Percentiles rank a stretch among this genome's conserved stretches.
These are phyloP conservation scores for Jamesozyma lodderae DNA, from an alignment of 805 yeast species.

Conservation along the genomic window DNA sequence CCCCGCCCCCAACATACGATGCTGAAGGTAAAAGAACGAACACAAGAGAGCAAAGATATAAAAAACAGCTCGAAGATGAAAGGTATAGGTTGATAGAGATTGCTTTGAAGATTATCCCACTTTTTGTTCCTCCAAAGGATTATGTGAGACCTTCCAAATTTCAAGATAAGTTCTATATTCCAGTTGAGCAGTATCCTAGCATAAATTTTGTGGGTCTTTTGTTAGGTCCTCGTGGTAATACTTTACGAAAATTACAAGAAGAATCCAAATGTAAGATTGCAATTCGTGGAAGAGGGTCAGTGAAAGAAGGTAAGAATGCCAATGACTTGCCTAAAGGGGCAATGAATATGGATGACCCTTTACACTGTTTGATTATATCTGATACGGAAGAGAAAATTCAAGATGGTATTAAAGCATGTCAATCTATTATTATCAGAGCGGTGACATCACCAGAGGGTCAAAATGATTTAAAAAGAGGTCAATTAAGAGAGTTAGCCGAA, in stretches of 20 bases:
- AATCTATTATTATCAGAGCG: constrained; percentile 72
- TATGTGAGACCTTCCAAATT: constrained; percentile 65
- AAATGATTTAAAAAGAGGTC: constrained; percentile 84
- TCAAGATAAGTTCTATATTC: constrained; percentile 74
- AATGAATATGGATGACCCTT: constrained; percentile 62
- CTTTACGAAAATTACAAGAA: constrained; percentile 68
- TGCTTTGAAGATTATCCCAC: constrained; percentile 64
- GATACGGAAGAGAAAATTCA: constrained; percentile 71
- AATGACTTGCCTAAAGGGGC: constrained; percentile 39
- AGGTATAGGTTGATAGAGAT: constrained; percentile 68
- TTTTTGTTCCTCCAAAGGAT: constrained; percentile 70
- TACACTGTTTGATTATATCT: constrained; percentile 81
- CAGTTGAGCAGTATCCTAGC: constrained; percentile 79
- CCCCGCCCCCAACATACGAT: constrained; percentile 93
- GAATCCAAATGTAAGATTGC: constrained; percentile 85
- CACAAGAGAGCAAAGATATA: constrained; percentile 65
- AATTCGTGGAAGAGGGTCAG: constrained; percentile 92
- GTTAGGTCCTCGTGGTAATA: constrained; percentile 93
- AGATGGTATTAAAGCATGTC: constrained; percentile 64
- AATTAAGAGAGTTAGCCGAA: constrained; percentile 83
- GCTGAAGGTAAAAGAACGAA: constrained; percentile 72
- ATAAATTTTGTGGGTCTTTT: constrained; percentile 87
- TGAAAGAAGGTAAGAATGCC: constrained; percentile 75
- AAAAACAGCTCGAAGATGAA: constrained; percentile 61
- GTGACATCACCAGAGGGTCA: constrained; percentile 87